A percentile compares a stretch with the other conserved stretches of the same genome.
Conservation (phyloP, 2,329 filamentous ascomycete genomes). For the Hymenoscyphus repandus region DNA sequence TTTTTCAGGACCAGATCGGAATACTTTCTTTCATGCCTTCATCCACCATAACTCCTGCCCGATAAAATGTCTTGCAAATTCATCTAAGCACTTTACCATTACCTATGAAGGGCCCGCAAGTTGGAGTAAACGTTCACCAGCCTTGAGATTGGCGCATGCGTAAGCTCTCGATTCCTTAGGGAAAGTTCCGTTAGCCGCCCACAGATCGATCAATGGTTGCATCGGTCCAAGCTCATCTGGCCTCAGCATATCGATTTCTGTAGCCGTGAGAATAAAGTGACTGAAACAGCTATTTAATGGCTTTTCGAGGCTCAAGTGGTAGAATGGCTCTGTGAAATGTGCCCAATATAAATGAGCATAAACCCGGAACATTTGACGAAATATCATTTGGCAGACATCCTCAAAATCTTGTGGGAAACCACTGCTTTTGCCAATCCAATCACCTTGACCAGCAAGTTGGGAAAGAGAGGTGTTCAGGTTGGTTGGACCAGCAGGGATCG, state of each 20-base stretch:
- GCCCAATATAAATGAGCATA: constrained; percentile 98
- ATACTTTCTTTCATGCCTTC: constrained; percentile 7
- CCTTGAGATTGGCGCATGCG: constrained; percentile 57
- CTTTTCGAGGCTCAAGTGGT: constrained; percentile 74
- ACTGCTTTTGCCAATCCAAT: constrained; percentile 86
- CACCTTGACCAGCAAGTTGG: constrained; percentile 54
- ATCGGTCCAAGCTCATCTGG: constrained; percentile 92
- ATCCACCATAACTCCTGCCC: constrained; percentile 7
- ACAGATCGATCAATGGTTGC: constrained; percentile 89
- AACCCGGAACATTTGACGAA: constrained; percentile 97
- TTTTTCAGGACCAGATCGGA: constrained; percentile 1
- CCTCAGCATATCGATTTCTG: constrained; percentile 76
- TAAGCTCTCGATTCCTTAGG: constrained; percentile 68
- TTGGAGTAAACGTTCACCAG: constrained; percentile 50
- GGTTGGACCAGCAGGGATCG: constrained; percentile 33
- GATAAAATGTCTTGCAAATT: background rate
- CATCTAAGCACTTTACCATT: constrained; percentile 4
- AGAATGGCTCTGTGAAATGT: constrained; percentile 81
- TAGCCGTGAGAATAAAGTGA: constrained; percentile 76
- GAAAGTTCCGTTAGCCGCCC: constrained; percentile 83
- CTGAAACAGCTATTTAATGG: constrained; percentile 84
- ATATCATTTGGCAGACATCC: constrained; percentile 85
- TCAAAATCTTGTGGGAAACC: constrained; percentile 90
- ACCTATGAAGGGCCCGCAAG: constrained; percentile 16
- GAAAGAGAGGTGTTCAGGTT: constrained; percentile 50